Evolutionary conservation across 495 filamentous ascomycete species (phyloP).

Genomic region (Hypoxylon lenormandii): DNA sequence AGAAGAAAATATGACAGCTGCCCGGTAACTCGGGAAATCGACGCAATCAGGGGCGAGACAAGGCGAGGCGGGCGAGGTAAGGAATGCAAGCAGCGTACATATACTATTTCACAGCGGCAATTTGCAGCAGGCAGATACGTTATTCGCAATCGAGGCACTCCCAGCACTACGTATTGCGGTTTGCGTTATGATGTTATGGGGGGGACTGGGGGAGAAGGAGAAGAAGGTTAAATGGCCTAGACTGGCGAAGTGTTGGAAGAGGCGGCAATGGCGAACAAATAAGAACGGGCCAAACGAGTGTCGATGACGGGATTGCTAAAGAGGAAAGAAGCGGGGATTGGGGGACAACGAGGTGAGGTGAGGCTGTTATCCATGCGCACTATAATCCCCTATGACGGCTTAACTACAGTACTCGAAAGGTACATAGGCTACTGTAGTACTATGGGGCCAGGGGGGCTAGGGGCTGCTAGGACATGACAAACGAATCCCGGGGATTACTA

Average conservation of each 20-base stretch:
- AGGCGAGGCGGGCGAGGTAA: constrained; percentile 2
- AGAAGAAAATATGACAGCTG: background rate
- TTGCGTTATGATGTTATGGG: constrained; percentile 8
- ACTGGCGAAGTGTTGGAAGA: background rate
- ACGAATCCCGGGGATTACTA: constrained; percentile 4
- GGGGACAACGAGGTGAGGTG: background rate
- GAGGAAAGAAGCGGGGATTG: constrained; percentile 17
- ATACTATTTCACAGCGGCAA: constrained; percentile 40
- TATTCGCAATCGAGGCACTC: constrained; percentile 33
- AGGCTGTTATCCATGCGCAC: constrained; percentile 28
- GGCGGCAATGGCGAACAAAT: constrained; percentile 27
- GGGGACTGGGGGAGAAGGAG: constrained; percentile 20
- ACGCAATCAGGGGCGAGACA: constrained; percentile 1
- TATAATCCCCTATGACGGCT: constrained; percentile 3
- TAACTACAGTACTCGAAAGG: background rate
- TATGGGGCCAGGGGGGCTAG: too few relatives aligned
- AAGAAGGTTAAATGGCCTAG: constrained; percentile 1
- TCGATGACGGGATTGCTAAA: constrained; percentile 24
- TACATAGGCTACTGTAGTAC: too few relatives aligned
- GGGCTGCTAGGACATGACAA: constrained; percentile 5
- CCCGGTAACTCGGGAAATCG: constrained; percentile 2
- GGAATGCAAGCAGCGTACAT: constrained; percentile 1
- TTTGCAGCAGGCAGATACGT: constrained; percentile 43
- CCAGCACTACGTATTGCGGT: background rate
- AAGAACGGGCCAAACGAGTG: constrained; percentile 6